These are phyloP conservation scores for Beverwykella pulmonaria DNA, from an alignment of 495 filamentous ascomycete species.

Conservation along the genomic window DNA sequence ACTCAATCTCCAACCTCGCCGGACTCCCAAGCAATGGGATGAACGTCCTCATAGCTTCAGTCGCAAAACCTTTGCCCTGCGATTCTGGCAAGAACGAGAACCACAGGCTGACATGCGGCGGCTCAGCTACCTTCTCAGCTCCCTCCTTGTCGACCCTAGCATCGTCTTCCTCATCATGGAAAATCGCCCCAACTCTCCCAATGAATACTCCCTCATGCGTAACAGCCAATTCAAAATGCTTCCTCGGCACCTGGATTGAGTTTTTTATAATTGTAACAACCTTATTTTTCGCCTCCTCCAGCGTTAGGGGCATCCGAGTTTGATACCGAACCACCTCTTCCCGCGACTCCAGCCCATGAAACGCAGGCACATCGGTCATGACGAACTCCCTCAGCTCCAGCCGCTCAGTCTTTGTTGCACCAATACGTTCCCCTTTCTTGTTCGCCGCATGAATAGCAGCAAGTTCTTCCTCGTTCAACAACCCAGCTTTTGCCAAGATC, in stretches of 20 bases:
- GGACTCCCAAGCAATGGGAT: slow-evolving; percentile 12
- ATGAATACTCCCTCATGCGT: slow-evolving; percentile 18
- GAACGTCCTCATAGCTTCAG: slow-evolving; percentile 31
- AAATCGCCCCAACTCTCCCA: slow-evolving; percentile 29
- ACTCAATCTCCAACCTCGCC: slow-evolving; percentile 31
- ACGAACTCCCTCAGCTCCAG: slow-evolving; percentile 30
- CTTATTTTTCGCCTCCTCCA: slow-evolving; percentile 18
- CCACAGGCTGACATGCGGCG: slow-evolving; percentile 24
- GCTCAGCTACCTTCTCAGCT: not conserved
- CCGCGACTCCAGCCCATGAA: slow-evolving; percentile 16
- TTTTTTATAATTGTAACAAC: slow-evolving; percentile 13
- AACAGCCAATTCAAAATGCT: slow-evolving; percentile 30
- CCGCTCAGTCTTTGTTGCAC: slow-evolving; percentile 23
- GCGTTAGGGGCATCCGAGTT: slow-evolving; percentile 15
- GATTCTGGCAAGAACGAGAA: slow-evolving; percentile 32
- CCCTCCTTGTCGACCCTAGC: not conserved
- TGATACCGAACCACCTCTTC: slow-evolving; percentile 30
- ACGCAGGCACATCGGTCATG: slow-evolving; percentile 15
- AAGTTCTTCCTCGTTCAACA: slow-evolving; percentile 29
- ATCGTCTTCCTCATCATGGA: not conserved
- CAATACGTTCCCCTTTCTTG: slow-evolving; percentile 10
- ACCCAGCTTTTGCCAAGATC: slow-evolving; percentile 27
- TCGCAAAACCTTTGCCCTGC: slow-evolving; percentile 34
- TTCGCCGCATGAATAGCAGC: slow-evolving; percentile 14
- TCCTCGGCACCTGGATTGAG: slow-evolving; percentile 10